These are phyloP conservation scores for Onygenales sp. DNA, from an alignment of 2,329 filamentous ascomycete species.

Conservation along the genomic window DNA sequence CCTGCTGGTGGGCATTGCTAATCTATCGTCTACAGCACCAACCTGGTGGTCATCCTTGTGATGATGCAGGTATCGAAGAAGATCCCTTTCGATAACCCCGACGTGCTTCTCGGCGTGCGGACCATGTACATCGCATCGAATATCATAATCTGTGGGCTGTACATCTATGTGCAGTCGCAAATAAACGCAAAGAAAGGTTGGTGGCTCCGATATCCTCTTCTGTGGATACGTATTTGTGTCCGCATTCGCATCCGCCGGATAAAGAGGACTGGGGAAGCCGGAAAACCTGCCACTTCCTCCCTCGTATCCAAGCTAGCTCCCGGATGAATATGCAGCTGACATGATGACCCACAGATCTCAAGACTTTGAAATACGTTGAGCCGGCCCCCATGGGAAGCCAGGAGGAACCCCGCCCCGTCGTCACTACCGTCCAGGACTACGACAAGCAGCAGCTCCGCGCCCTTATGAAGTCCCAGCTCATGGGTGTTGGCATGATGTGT, in stretches of 20 bases:
- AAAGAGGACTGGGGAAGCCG: background rate
- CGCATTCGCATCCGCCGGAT: no score
- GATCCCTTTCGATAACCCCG: slow-evolving; percentile 86
- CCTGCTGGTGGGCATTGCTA: slow-evolving; percentile 4
- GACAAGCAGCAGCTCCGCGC: slow-evolving; percentile 76
- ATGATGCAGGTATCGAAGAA: slow-evolving; percentile 99
- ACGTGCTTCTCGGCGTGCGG: slow-evolving; percentile 55
- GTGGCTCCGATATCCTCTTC: slow-evolving; percentile 17
- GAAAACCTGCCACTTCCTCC: background rate
- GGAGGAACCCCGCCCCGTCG: slow-evolving; percentile 92
- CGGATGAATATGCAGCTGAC: no score
- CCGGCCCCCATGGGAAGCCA: slow-evolving; percentile 84
- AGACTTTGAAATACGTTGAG: slow-evolving; percentile 97
- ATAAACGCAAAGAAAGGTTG: slow-evolving; percentile 97
- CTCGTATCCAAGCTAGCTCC: background rate
- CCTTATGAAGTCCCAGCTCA: slow-evolving; percentile 81
- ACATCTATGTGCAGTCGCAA: slow-evolving; percentile 72
- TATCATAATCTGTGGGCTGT: slow-evolving; percentile 72
- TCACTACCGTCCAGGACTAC: slow-evolving; percentile 93
- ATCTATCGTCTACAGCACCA: slow-evolving; percentile 52
- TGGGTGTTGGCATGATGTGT: slow-evolving; percentile 95
- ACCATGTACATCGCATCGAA: slow-evolving; percentile 61
- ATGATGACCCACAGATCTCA: slow-evolving; percentile 58
- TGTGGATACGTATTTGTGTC: background rate
- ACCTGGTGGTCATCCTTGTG: slow-evolving; percentile 86